A percentile compares a stretch with the other conserved stretches of the same genome.
phyloP scores from a whole-genome alignment of 768 basidiomycete species.

The Hortiboletus campestris region DNA sequence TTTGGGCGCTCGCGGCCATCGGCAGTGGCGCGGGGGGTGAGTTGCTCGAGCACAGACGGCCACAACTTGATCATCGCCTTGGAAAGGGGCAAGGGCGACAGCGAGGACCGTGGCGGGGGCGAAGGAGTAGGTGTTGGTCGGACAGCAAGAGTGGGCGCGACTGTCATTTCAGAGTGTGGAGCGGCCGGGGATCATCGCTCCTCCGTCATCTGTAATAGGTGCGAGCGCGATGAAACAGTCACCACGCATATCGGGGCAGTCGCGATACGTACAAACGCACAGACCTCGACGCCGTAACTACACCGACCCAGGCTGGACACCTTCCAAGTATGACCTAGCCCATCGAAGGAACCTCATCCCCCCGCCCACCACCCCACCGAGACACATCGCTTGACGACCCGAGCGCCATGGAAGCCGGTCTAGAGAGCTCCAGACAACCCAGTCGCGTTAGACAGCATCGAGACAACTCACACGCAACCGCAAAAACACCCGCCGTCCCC shows the following conservation, averaged over 20 bases:
- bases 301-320: conserved; percentile 13
- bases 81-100: conserved; percentile 25
- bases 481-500: conserved; percentile 60
- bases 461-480: conserved; percentile 47
- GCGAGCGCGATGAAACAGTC: conserved; percentile 1
- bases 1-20: conserved; percentile 48
- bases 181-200: conserved; percentile 8
- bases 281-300: conserved; percentile 5
- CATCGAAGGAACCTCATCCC: conserved; percentile 48
- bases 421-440: conserved; percentile 43
- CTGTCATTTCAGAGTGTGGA: conserved; percentile 16
- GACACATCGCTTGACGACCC: conserved; percentile 43
- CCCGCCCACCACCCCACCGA: conserved; percentile 60
- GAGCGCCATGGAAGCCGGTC: conserved; percentile 58
- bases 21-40: conserved; percentile 54
- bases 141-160: conserved; percentile 1
- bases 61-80: conserved; percentile 67
- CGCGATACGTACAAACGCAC: conserved; percentile 9
- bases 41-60: conserved; percentile 54
- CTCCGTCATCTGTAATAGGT: conserved; percentile 8
- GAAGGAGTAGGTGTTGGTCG: conserved; percentile 10
- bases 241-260: background rate
- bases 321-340: conserved; percentile 32
- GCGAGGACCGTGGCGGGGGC: conserved; percentile 19
- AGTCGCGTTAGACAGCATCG: background rate